Evolutionary conservation across 2,329 filamentous ascomycete genomes (phyloP).

Genomic region (Trichothecium roseum): DNA sequence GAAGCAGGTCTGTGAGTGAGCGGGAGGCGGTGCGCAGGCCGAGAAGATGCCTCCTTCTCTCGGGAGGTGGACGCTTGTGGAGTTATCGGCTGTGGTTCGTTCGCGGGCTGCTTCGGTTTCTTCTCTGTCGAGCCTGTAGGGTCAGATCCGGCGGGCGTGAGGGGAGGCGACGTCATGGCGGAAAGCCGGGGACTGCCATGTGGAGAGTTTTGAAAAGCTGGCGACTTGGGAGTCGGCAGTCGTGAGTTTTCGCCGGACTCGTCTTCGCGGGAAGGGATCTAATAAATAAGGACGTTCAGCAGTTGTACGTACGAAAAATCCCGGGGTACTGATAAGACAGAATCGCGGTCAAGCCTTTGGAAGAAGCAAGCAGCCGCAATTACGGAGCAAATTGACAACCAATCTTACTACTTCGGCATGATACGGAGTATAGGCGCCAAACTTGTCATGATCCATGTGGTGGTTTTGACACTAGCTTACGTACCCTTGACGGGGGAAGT

Average conservation of each 20-base stretch:
- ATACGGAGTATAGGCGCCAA: too few relatives aligned
- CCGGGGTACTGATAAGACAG: too few relatives aligned
- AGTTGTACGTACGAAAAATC: too few relatives aligned
- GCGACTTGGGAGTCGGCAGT: slow-evolving; percentile 54
- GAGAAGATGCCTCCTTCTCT: slow-evolving; percentile 29
- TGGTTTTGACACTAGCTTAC: slow-evolving; percentile 19
- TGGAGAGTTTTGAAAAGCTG: slow-evolving; percentile 43
- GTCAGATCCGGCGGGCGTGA: slow-evolving; percentile 73
- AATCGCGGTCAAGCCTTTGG: neutral
- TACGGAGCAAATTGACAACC: too few relatives aligned
- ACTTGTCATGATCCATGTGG: too few relatives aligned
- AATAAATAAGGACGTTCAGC: too few relatives aligned
- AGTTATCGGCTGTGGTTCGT: slow-evolving; percentile 44
- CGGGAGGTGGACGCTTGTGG: slow-evolving; percentile 55
- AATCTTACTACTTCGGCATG: too few relatives aligned
- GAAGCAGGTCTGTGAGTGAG: slow-evolving; percentile 32
- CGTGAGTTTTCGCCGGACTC: slow-evolving; percentile 50
- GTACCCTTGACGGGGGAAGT: slow-evolving; percentile 71
- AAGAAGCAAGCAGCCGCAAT: too few relatives aligned
- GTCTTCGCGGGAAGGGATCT: slow-evolving; percentile 53
- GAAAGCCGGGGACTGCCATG: slow-evolving; percentile 56
- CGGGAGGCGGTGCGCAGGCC: slow-evolving; percentile 27
- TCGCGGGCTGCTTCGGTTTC: slow-evolving; percentile 21
- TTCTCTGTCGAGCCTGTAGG: slow-evolving; percentile 21
- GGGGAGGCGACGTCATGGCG: slow-evolving; percentile 74